Percentiles rank a stretch among this genome's conserved stretches.
Conservation (phyloP, 306 rosid species). For the Fragaria nilgerrensis region DNA sequence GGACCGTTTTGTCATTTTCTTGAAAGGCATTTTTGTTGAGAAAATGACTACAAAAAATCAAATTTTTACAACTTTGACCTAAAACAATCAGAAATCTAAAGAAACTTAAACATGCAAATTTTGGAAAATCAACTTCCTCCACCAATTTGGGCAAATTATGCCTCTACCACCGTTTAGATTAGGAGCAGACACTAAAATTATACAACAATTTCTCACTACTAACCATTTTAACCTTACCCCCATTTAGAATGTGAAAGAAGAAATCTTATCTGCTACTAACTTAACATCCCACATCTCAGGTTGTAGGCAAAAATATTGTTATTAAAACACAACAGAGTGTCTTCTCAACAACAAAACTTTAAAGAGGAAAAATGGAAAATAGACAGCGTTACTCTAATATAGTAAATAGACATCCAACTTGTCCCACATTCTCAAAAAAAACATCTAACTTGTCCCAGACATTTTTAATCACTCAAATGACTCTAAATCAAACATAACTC, state of each 20-base stretch:
- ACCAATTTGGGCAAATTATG: slow-evolving; percentile 22
- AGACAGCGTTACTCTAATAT: slow-evolving; percentile 10
- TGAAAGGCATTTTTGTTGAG: slow-evolving; percentile 33
- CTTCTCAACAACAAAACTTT: slow-evolving; percentile 5
- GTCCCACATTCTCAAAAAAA: neutral
- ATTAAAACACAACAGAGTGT: neutral
- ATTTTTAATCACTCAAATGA: neutral
- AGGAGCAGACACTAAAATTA: slow-evolving; percentile 28
- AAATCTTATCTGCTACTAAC: neutral
- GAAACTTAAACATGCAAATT: slow-evolving; percentile 22
- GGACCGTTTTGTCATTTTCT: slow-evolving; percentile 49
- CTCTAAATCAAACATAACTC: neutral
- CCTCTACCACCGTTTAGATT: slow-evolving; percentile 24
- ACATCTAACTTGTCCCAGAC: neutral
- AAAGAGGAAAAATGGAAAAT: neutral
- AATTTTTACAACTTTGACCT: neutral
- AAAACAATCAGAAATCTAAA: slow-evolving; percentile 1
- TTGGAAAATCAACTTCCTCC: slow-evolving; percentile 29
- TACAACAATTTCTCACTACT: slow-evolving; percentile 17
- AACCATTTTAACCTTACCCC: slow-evolving; percentile 41
- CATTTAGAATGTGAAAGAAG: slow-evolving; percentile 30
- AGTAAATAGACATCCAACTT: slow-evolving; percentile 1
- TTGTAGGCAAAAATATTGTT: slow-evolving; percentile 21
- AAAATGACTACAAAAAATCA: slow-evolving; percentile 13
- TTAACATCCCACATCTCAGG: slow-evolving; percentile 6